Percentiles rank a stretch among this genome's conserved stretches.
These are phyloP conservation scores for Clavispora asparagi DNA, from an alignment of 805 yeast genomes.

Conservation along the genomic window DNA sequence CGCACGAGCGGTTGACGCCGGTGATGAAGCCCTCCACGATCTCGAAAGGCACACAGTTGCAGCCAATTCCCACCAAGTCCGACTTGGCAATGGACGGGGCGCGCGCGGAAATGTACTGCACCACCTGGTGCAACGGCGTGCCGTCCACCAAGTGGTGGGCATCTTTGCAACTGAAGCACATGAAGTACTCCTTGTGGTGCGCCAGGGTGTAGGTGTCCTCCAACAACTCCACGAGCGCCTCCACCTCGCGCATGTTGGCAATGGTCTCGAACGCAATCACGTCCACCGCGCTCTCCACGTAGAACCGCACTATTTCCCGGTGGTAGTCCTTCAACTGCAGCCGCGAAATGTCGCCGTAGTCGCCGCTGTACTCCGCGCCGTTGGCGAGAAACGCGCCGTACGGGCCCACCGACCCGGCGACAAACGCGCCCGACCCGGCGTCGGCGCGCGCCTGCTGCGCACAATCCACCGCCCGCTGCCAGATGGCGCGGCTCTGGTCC, in stretches of 20 bases:
- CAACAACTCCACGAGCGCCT: conserved; percentile 42
- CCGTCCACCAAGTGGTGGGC: conserved; percentile 25
- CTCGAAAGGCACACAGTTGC: conserved; percentile 58
- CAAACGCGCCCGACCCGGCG: conserved; percentile 11
- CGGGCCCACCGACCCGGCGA: conserved; percentile 72
- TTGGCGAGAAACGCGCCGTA: conserved; percentile 66
- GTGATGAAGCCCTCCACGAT: conserved; percentile 37
- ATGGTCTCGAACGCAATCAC: conserved; percentile 67
- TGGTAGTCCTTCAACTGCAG: conserved; percentile 48
- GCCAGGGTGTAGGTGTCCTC: conserved; percentile 18
- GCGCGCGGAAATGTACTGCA: conserved; percentile 25
- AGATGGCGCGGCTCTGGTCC: conserved; percentile 5
- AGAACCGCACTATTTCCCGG: conserved; percentile 36
- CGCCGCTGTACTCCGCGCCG: conserved; percentile 73
- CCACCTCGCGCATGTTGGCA: conserved; percentile 56
- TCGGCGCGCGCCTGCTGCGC: conserved; percentile 9
- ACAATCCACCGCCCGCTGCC: conserved; percentile 13
- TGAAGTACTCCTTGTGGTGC: conserved; percentile 38
- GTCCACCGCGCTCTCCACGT: conserved; percentile 42
- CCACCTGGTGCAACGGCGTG: conserved; percentile 20
- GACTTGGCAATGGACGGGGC: conserved; percentile 9
- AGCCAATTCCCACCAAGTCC: conserved; percentile 51
- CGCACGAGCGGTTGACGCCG: conserved; percentile 19
- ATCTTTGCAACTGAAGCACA: conserved; percentile 31
- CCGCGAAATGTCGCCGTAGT: conserved; percentile 41